phyloP scores from a whole-genome alignment of 305 asterid species.

The Fraxinus platypoda region DNA sequence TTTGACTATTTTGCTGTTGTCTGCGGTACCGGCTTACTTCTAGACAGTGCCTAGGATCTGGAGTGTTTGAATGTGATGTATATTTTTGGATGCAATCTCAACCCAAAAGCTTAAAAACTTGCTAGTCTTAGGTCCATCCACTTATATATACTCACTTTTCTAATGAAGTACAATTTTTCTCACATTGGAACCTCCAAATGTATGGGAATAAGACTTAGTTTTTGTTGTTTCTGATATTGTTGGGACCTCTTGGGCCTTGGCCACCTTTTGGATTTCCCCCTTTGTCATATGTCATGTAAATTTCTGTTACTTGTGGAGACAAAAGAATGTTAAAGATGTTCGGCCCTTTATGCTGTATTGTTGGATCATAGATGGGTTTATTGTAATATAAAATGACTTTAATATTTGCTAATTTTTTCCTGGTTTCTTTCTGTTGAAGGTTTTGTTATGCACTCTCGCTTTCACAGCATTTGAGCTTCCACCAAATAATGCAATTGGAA shows the following conservation, averaged over 20 bases:
- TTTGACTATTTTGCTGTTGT: background rate
- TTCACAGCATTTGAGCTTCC: slow-evolving; percentile 98
- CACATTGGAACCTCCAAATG: background rate
- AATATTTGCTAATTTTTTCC: slow-evolving; percentile 26
- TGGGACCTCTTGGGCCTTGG: background rate
- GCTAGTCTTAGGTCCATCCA: background rate
- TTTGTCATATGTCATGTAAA: background rate
- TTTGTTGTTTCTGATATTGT: background rate
- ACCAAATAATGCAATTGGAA: slow-evolving; percentile 89
- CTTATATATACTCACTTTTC: background rate
- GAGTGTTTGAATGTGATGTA: background rate
- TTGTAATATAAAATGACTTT: slow-evolving; percentile 11
- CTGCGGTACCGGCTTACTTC: background rate
- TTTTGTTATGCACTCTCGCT: slow-evolving; percentile 84
- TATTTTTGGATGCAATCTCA: background rate
- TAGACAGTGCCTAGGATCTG: background rate
- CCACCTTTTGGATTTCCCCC: background rate
- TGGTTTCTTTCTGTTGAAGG: slow-evolving; percentile 54
- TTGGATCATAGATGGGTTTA: slow-evolving; percentile 7
- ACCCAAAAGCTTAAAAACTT: background rate
- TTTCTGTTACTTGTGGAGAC: background rate
- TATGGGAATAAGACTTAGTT: background rate
- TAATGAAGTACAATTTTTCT: background rate
- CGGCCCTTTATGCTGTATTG: background rate
- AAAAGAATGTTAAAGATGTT: background rate